phyloP scores from a whole-genome alignment of 2,329 filamentous ascomycete genomes.

The Plectosphaerella plurivora region DNA sequence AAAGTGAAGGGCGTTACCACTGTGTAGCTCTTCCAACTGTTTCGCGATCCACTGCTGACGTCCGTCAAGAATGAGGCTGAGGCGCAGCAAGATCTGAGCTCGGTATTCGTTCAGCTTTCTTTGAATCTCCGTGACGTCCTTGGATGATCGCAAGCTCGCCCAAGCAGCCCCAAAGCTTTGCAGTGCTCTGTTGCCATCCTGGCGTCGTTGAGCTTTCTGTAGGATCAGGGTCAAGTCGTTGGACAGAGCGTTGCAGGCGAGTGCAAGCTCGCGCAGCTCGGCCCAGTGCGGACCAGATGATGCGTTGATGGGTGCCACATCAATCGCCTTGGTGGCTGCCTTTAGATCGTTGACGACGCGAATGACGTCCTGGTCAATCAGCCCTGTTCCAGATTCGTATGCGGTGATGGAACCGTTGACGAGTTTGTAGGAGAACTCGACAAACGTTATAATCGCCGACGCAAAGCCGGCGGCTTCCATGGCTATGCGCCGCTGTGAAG shows the following conservation, averaged over 20 bases:
- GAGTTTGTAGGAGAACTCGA: not conserved
- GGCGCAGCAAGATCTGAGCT: not conserved
- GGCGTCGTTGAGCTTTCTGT: too few relatives aligned
- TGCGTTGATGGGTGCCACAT: too few relatives aligned
- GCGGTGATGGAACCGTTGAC: not conserved
- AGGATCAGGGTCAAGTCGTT: too few relatives aligned
- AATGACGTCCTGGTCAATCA: not conserved
- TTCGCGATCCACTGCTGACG: not conserved
- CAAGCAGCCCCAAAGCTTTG: conserved; percentile 1
- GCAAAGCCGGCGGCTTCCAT: not conserved
- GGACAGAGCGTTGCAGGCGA: too few relatives aligned
- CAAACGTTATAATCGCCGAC: not conserved
- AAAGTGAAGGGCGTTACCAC: not conserved
- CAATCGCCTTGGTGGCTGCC: too few relatives aligned
- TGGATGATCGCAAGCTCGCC: not conserved
- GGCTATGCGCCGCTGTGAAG: too few relatives aligned
- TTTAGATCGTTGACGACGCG: conserved; percentile 21
- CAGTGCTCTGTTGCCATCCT: conserved; percentile 1
- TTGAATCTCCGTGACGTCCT: not conserved
- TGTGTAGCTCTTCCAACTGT: not conserved
- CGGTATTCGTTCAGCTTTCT: not conserved
- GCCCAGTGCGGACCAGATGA: too few relatives aligned
- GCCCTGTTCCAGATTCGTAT: not conserved
- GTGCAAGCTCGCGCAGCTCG: too few relatives aligned
- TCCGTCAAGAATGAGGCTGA: not conserved